Evolutionary conservation across 768 basidiomycete genomes (phyloP).

Genomic region (Cystoderma amianthinum): DNA sequence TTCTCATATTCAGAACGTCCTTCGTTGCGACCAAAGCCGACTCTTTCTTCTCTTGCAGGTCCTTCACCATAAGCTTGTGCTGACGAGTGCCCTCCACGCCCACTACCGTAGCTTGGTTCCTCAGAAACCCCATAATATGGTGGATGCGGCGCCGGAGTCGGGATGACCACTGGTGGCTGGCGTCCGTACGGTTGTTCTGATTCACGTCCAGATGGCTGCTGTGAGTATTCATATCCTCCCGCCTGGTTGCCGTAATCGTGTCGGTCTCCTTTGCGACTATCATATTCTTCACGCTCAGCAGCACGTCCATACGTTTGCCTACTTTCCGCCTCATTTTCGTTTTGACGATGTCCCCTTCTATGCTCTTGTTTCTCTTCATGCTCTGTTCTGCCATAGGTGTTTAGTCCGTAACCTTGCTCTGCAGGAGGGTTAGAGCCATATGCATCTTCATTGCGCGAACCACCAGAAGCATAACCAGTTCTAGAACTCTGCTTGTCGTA

Average conservation of each 20-base stretch:
- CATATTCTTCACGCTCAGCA: not conserved
- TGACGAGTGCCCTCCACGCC: not conserved
- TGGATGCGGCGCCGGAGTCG: not conserved
- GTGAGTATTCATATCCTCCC: not conserved
- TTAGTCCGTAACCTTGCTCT: conserved; percentile 1
- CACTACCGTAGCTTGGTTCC: conserved; percentile 5
- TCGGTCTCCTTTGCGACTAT: not conserved
- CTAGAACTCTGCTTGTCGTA: not conserved
- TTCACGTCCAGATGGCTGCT: not conserved
- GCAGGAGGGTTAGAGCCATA: conserved; percentile 8
- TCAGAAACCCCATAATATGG: conserved; percentile 1
- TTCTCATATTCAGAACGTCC: conserved; percentile 1
- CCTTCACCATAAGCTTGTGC: not conserved
- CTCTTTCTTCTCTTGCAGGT: not conserved
- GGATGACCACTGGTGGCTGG: not conserved
- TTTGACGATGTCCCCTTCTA: conserved; percentile 4
- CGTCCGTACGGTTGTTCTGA: not conserved
- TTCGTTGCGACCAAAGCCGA: conserved; percentile 3
- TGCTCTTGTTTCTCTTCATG: not conserved
- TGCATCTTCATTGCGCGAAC: conserved; percentile 6
- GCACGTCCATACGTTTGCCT: not conserved
- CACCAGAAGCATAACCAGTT: not conserved
- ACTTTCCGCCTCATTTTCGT: conserved; percentile 1
- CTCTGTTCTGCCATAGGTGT: not conserved
- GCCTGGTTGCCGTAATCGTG: not conserved